Percentiles rank a stretch among this genome's conserved stretches.
Conservation (phyloP, 2,329 filamentous ascomycete genomes). For the Paraphoma chrysanthemicola region DNA sequence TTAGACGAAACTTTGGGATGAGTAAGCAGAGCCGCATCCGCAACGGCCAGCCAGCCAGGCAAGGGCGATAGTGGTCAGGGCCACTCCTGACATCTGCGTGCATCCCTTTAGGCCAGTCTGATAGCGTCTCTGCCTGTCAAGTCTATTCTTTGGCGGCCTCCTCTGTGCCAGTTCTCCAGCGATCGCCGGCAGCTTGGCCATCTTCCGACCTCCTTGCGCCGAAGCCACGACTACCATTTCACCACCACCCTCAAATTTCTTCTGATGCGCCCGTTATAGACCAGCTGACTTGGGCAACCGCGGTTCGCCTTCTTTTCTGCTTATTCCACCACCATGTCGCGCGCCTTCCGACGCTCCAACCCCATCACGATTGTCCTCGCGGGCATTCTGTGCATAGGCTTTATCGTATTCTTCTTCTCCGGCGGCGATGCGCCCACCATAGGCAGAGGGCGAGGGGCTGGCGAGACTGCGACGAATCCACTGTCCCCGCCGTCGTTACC, state of each 20-base stretch:
- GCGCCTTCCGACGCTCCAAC: constrained; percentile 79
- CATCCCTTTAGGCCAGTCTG: not conserved
- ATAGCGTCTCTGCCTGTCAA: not conserved
- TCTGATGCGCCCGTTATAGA: constrained; percentile 46
- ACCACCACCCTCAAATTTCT: constrained; percentile 16
- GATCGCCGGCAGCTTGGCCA: constrained; percentile 26
- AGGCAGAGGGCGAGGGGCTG: constrained; percentile 57
- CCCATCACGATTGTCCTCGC: constrained; percentile 78
- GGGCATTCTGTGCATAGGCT: constrained; percentile 70
- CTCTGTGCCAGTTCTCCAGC: constrained; percentile 8
- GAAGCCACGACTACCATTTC: constrained; percentile 18
- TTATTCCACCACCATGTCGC: constrained; percentile 58
- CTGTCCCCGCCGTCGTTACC: constrained; percentile 77
- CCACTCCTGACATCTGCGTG: constrained; percentile 27
- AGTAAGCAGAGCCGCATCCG: constrained; percentile 12
- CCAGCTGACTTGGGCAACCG: constrained; percentile 33
- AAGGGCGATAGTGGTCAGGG: constrained; percentile 13
- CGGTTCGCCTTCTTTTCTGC: constrained; percentile 31
- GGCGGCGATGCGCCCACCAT: constrained; percentile 63
- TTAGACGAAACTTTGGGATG: constrained; percentile 6
- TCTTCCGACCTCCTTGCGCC: constrained; percentile 38
- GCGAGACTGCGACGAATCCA: constrained; percentile 68
- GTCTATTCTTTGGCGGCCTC: constrained; percentile 1
- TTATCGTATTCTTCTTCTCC: constrained; percentile 67
- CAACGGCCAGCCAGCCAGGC: constrained; percentile 7